Evolutionary conservation across 2,329 filamentous ascomycete species (phyloP), one percentile per base, ranked within the genome.

Genomic region (Fusarium lateritium): DNA sequence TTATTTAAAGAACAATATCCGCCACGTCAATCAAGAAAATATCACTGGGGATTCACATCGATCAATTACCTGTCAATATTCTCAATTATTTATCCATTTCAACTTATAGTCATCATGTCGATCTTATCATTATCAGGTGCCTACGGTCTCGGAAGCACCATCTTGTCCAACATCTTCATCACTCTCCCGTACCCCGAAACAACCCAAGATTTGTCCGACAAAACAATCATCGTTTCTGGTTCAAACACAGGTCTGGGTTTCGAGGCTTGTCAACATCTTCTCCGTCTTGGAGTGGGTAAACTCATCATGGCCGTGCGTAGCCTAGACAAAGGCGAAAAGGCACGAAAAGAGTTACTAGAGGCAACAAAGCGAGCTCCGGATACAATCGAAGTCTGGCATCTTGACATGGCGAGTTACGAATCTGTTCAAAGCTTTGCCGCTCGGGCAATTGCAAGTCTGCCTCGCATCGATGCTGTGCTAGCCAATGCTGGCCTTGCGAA

Each of bases 351-450:
- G 26, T 78, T 83, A 3, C 67, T 78, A 1, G 4, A 65, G 5
- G 53, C 51, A 2, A 69, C 67, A 0, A 56, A 51, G 2, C 13
- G 67, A 5, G 5, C 34, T 0, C 38, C 68, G 0, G 46, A 59
- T 2, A 52, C 65, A 0, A 76, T 86, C 10, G 78, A 85, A 11
- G 83, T 87, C 14, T 87, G 82, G 83, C 9, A 71, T 0, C 69
- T 88, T 5, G 84, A 88, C 44, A 82, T 87, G 79, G 61, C 54
- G 0, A 80, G 76, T 3, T 86, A 86, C 24, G 76, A 78, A 0
- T 86, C 83, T 0, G 74, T 87, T 14, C 76, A 78, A 26, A 56
- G 67, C 0, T 87, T 87, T 42, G 76, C 76, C 2, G 46, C 42
- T 10, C 34, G 70, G 1, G 69, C 51, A 2, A 19, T n/a, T 0